phyloP scores from a whole-genome alignment of 495 filamentous ascomycete genomes.

The Bryoglossum gracile region DNA sequence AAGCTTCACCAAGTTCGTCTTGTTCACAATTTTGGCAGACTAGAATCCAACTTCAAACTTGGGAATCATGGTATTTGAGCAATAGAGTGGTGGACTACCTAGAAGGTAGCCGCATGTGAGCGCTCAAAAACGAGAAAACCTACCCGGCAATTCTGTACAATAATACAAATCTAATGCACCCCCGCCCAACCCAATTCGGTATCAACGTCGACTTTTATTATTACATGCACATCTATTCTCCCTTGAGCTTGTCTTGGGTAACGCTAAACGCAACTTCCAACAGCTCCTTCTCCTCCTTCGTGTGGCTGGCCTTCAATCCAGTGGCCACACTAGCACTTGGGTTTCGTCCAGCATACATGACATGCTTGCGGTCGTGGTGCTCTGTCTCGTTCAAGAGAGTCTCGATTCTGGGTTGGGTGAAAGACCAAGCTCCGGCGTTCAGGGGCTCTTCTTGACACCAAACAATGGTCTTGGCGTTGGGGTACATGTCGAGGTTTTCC shows the following conservation, averaged over 20 bases:
- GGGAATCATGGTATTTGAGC: too few relatives aligned
- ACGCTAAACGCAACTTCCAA: slow-evolving; percentile 63
- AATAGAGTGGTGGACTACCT: too few relatives aligned
- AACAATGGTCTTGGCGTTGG: slow-evolving; percentile 92
- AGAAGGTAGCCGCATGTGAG: too few relatives aligned
- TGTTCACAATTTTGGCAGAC: too few relatives aligned
- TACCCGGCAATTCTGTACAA: neutral
- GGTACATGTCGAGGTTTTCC: slow-evolving; percentile 92
- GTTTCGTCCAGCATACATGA: slow-evolving; percentile 90
- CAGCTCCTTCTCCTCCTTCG: slow-evolving; percentile 90
- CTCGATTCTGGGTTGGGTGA: slow-evolving; percentile 92
- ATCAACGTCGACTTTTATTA: slow-evolving; percentile 6
- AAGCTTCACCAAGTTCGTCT: too few relatives aligned
- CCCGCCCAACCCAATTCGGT: neutral
- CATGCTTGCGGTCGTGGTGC: slow-evolving; percentile 86
- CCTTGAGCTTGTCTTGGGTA: slow-evolving; percentile 63
- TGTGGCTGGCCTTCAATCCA: slow-evolving; percentile 78
- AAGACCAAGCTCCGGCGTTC: slow-evolving; percentile 93
- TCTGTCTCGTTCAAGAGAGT: slow-evolving; percentile 86
- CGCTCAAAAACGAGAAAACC: too few relatives aligned
- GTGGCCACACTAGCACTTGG: slow-evolving; percentile 90
- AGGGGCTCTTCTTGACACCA: slow-evolving; percentile 97
- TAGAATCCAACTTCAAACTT: too few relatives aligned
- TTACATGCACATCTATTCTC: slow-evolving; percentile 43
- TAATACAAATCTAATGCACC: neutral